phyloP scores from a whole-genome alignment of 1,284 basidiomycete species.

The Veloboletus limbatus region DNA sequence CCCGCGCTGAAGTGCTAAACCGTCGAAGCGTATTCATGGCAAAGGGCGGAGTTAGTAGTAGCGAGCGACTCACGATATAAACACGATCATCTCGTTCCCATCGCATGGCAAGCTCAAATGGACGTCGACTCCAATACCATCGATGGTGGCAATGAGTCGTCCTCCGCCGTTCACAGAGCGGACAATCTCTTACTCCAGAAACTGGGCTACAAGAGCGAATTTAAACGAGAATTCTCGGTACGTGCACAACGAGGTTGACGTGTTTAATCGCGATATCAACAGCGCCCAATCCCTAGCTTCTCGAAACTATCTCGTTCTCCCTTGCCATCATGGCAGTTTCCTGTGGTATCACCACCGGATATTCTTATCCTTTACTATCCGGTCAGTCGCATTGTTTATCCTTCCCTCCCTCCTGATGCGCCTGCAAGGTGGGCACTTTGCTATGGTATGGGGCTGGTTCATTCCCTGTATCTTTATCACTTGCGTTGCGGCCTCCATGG shows the following conservation, averaged over 20 bases:
- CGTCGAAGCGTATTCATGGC: conserved; percentile 39
- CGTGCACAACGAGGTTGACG: too few relatives aligned
- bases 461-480: conserved; percentile 65
- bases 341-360: conserved; percentile 59
- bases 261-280: too few relatives aligned
- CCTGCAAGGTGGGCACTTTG: conserved; percentile 60
- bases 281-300: too few relatives aligned
- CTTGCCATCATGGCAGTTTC: conserved; percentile 72
- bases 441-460: conserved; percentile 73
- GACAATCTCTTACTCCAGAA: conserved; percentile 51
- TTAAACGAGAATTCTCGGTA: conserved; percentile 71
- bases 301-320: conserved; percentile 63
- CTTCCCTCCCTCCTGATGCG: neutral
- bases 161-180: conserved; percentile 21
- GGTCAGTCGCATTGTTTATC: conserved; percentile 35
- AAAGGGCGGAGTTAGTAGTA: conserved; percentile 14
- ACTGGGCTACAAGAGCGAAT: conserved; percentile 71
- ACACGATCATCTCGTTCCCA: too few relatives aligned
- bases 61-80: too few relatives aligned
- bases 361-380: conserved; percentile 56
- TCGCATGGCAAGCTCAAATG: too few relatives aligned
- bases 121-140: too few relatives aligned
- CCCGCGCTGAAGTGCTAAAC: conserved; percentile 45
- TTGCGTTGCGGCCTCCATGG: conserved; percentile 60
- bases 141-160: neutral